These are phyloP conservation scores for Brassica napus DNA, from an alignment of 345 rosid species.

Conservation along the genomic window Da-Ae NC_063441.1:14427001-14427500, in stretches of 20 bases:
- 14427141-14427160: not conserved
- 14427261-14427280: not conserved
- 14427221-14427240: slow-evolving; percentile 64
- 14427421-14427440: slow-evolving; percentile 88
- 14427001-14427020: slow-evolving; percentile 40
- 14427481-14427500: slow-evolving; percentile 84
- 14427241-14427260: slow-evolving; percentile 5
- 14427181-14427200: slow-evolving; percentile 48
- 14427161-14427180: not conserved
- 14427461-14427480: slow-evolving; percentile 74
- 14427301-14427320: not conserved
- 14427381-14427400: slow-evolving; percentile 85
- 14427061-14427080: slow-evolving; percentile 24
- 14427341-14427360: slow-evolving; percentile 61
- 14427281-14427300: not conserved
- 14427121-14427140: too few relatives aligned
- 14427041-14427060: slow-evolving; percentile 27
- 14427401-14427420: slow-evolving; percentile 75
- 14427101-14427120: slow-evolving; percentile 2
- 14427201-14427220: slow-evolving; percentile 76
- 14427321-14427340: slow-evolving; percentile 71
- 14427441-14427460: slow-evolving; percentile 76
- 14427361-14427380: slow-evolving; percentile 53
- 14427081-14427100: slow-evolving; percentile 12
- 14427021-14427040: not conserved